Base-by-base conservation (phyloP, 345 rosid genomes). In the Carallia pectinifolia region DNA sequence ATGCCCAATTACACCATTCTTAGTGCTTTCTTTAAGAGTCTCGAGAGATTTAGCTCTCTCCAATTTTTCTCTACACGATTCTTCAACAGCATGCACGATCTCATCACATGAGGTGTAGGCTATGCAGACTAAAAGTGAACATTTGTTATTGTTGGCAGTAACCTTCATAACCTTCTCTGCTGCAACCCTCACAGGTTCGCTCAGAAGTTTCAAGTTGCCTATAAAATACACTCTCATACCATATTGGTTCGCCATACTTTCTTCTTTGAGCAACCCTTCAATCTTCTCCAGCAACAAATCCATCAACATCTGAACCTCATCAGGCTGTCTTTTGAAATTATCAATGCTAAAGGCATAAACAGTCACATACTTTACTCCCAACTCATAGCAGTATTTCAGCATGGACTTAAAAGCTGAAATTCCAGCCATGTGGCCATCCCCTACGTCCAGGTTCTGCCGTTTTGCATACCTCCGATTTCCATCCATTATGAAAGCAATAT, bases 231-330 rank as follows among this genome's bases (percentile, higher is more conserved):
- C 83, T 70, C 84, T 85, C 61, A 93, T 40, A 13, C 90, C 88
- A 29, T 82, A 79, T 65, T 85, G 80, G 68, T 79, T 77, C 67
- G 83, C 88, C 1, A 93, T 67, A 60, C 93, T 90, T 71, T 81
- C 88, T 61, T 89, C 81, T 65, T 69, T 74, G 19, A 93, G 85
- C 80, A 88, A 66, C 44, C 68, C 83, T 6, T 85, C 81, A 13
- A 87, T 86, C 81, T 93, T 93, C 75, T 88, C 98, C 67, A 90
- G 33, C 86, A 90, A 79, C 56, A 93, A 74, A 71, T 92, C 87
- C 97, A 93, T 90, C 53, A 93, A 39, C 48, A 67, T 71, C 58
- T 85, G 84, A 58, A 93, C 97, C 75, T 87, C 93, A 50, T 79
- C 85, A 2, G 90, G 95, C 27, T 33, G 68, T 73, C 98, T 83